Base-by-base conservation (phyloP, 2,329 filamentous ascomycete genomes). In the Colletotrichum godetiae region DNA sequence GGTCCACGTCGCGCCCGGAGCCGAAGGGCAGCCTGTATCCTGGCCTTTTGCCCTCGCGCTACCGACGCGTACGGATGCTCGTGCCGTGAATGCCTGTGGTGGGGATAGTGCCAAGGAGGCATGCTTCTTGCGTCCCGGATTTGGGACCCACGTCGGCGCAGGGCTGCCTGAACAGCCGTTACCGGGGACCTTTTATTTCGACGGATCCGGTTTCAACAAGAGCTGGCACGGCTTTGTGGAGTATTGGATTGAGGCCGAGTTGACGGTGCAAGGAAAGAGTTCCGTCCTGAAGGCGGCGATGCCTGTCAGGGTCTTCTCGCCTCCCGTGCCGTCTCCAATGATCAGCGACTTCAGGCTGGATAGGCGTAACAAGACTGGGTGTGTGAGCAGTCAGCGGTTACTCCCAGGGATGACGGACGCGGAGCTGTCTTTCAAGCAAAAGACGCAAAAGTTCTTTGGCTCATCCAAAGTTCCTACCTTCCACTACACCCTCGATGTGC, bases 401-500 rank as follows among this genome's bases (percentile, higher is more conserved):
- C 31, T 81, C 0, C 81, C 83, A 0, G 81, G 79, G 0, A 79
- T 79, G 76, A 77, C 79, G 24, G 33, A 78, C 4, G 77, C 62
- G 0, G 76, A 80, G 3, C 64, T 84, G 19, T 77, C 78, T 0
- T 76, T 84, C 33, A 79, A 76, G 12, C 80, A 83, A 59, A 83
- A 78, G 66, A 77, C 78, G 0, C 79, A 79, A 10, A 78, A 79
- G 42, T 61, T 83, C 2, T 80, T 85, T 5, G 73, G 74, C 2
- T 79, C 79, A 0, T 79, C 81, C 12, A 82, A 78, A n/a, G 78
- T 83, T 0, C 84, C 84, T 0, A 42, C 62, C 1, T 78, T 84
- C 2, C 35, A 27, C 0, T 84, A 79, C 52, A 66, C 74, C 0
- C 22, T 83, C 0, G 65, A 79, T 6, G 62, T 81, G 1, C 73